Evolutionary conservation across 208 protist genomes (phyloP), one percentile per base, ranked within the genome.

Genomic region (Acanthamoeba sp.): DNA sequence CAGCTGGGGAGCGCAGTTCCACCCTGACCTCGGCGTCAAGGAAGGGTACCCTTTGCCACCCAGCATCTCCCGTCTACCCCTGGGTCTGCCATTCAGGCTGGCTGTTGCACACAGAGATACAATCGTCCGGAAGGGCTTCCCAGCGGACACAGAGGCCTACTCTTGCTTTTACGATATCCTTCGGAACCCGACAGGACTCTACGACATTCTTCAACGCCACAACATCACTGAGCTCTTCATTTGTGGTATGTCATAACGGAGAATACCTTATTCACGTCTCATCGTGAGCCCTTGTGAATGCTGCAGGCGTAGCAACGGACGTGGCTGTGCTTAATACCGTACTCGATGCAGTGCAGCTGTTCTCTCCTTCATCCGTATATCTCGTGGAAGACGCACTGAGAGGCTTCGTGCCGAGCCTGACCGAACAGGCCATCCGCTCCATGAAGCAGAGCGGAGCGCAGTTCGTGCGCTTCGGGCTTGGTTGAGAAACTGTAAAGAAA

Each of bases 1-100:
- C 20, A 93, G 94, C 20, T 29, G 82, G 18, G 97, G 97, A 29
- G 64, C 94, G 7, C 73, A 98, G 52, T 93, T 98, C 48, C 93
- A 98, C 73, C 87, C 87, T 5, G 50, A 38, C 55, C 87, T 92
- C 6, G 55, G 87, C 55, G 6, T 92, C n/a, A 52, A 92, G 14
- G 57, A 73, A 18, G 40, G 29, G 71, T 82, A 32, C 24, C 3
- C 10, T 42, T 5, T 40, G 10, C 34, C 16, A 16, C 27, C 20
- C 48, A 48, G 5, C 34, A 27, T 14, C 32, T 1, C 1, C 3
- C 2, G 29, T 32, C 12, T 34, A 0, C 3, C 76, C 24, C 52
- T 29, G 16, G 71, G 24, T 2, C 14, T 57, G 16, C 48, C 10
- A 48, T 18, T 34, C 18, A 42, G 20, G 50, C 3, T 32, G 20